These are phyloP conservation scores for Ceratocystis eucalypticola DNA, from an alignment of 2,329 filamentous ascomycete genomes.

Conservation along the genomic window DNA sequence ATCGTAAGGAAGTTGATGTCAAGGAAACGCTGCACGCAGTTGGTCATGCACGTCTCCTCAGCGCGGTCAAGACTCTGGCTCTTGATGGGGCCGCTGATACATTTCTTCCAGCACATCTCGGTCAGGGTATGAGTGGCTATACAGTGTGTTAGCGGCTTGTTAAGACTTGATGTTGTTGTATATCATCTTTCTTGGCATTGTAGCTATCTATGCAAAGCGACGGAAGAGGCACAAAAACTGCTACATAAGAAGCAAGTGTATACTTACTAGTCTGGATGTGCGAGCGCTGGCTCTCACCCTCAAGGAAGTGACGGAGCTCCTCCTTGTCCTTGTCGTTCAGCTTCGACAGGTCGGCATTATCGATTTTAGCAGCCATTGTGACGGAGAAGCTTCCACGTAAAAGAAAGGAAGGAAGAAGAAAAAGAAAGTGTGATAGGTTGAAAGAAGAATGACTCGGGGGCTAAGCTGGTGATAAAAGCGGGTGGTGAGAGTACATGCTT, in stretches of 20 bases:
- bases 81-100: conserved; percentile 62
- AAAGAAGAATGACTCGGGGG: not conserved
- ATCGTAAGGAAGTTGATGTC: conserved; percentile 78
- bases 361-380: conserved; percentile 28
- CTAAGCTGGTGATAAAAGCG: not conserved
- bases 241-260: not conserved
- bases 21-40: conserved; percentile 89
- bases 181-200: too few relatives aligned
- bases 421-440: not conserved
- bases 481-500: not conserved
- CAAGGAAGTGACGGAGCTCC: conserved; percentile 75
- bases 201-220: too few relatives aligned
- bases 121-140: conserved; percentile 42
- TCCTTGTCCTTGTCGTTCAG: conserved; percentile 72
- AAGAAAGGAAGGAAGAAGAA: not conserved
- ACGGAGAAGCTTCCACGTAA: conserved; percentile 10
- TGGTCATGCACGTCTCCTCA: conserved; percentile 75
- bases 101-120: conserved; percentile 90
- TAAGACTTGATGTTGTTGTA: not conserved
- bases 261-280: conserved; percentile 46
- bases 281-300: conserved; percentile 76
- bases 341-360: conserved; percentile 52
- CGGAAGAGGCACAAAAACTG: not conserved
- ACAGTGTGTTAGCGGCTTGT: not conserved
- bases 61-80: conserved; percentile 56